A percentile compares a stretch with the other conserved stretches of the same genome.
phyloP scores from a whole-genome alignment of 2,329 filamentous ascomycete species.

The Bipolaris bicolor region DNA sequence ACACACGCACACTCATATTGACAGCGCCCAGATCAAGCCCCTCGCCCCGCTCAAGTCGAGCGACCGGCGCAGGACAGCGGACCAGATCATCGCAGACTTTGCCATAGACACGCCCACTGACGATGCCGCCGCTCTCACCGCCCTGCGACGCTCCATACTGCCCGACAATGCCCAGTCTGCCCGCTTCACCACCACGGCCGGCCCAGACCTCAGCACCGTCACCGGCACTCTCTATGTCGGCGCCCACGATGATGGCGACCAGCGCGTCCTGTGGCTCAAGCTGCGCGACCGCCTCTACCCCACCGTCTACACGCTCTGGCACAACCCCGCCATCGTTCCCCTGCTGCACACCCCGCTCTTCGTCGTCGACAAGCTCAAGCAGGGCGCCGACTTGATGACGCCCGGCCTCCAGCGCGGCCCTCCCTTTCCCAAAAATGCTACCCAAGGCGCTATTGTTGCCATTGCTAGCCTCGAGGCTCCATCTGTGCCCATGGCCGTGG shows the following conservation, averaged over 20 bases:
- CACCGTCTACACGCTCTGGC: slow-evolving; percentile 71
- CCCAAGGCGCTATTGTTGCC: slow-evolving; percentile 66
- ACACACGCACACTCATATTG: background rate
- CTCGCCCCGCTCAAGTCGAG: slow-evolving; percentile 70
- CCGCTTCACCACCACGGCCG: slow-evolving; percentile 69
- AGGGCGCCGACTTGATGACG: slow-evolving; percentile 72
- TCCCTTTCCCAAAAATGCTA: slow-evolving; percentile 65
- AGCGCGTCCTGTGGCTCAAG: slow-evolving; percentile 69
- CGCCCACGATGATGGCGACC: slow-evolving; percentile 60
- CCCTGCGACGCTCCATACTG: slow-evolving; percentile 64
- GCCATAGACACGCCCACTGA: slow-evolving; percentile 56
- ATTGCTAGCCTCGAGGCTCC: slow-evolving; percentile 65
- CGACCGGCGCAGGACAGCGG: slow-evolving; percentile 69
- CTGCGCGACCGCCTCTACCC: slow-evolving; percentile 63
- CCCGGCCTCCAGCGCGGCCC: slow-evolving; percentile 69
- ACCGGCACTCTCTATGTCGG: slow-evolving; percentile 70
- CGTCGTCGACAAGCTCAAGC: slow-evolving; percentile 67
- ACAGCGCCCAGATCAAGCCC: slow-evolving; percentile 64
- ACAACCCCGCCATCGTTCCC: slow-evolving; percentile 65
- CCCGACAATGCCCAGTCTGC: slow-evolving; percentile 68
- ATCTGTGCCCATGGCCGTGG: slow-evolving; percentile 68
- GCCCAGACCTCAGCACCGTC: slow-evolving; percentile 65
- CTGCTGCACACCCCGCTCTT: slow-evolving; percentile 68
- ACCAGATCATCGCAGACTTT: slow-evolving; percentile 70
- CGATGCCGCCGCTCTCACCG: slow-evolving; percentile 53